Base-by-base conservation (phyloP, 1,284 basidiomycete species). In the Ustilago lituana region DNA sequence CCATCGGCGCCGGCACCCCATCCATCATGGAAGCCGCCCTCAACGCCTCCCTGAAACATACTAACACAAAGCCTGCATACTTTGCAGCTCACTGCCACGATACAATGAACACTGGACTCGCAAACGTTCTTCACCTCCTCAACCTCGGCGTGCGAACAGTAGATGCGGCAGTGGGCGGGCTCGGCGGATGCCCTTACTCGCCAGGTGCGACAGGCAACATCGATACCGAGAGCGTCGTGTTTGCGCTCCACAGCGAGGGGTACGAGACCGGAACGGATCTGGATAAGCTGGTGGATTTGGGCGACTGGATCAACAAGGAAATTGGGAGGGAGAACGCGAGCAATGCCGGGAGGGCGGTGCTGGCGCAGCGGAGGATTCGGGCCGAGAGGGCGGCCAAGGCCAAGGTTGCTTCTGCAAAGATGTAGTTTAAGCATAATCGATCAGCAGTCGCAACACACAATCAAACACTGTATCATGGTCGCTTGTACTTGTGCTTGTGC, bases 111-210 rank as follows among this genome's bases (percentile, higher is more conserved):
- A 91, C 90, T 35, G 93, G 88, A 2, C 72, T 86, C 0, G 81
- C 85, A 0, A 85, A 85, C 24, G 83, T 86, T 9, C 72, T 86
- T 6, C 76, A 84, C 29, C 77, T 84, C 15, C 80, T 85, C 2
- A 76, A 78, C 4, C 59, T 75, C 44, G 85, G 85, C 9, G 84
- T 94, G 3, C 55, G 73, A 3, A 84, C 84, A 2, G 82, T 86
- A 20, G 85, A 86, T 66, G 78, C 84, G 4, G 90, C 91, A 2
- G 88, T 96, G 5, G 92, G 89, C 5, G 93, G 94, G 0, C 87
- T 97, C 0, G 94, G 94, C 2, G 93, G 94, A 12, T 97, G 94
- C 77, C 94, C 94, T 1, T 98, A 94, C 83, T 93, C 93, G 0
- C 94, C 94, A 0, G 94, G 94, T n/a, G 73, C 73, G 6, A 80